These are phyloP conservation scores for Aureobasidium lini DNA, from an alignment of 2,329 filamentous ascomycete species.

Conservation along the genomic window DNA sequence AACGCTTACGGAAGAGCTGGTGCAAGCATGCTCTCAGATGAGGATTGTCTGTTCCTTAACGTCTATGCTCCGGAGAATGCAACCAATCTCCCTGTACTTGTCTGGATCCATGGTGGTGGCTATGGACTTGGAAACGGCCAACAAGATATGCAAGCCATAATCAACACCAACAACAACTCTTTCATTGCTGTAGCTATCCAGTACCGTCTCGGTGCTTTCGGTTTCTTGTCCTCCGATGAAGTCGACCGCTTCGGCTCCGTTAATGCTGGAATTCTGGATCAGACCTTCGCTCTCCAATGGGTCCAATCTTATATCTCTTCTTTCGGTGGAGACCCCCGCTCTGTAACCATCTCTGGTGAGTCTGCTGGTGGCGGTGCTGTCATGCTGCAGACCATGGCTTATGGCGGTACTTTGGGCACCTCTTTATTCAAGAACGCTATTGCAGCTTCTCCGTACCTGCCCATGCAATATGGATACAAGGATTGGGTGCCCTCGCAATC, in stretches of 20 bases:
- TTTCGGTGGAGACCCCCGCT: conserved; percentile 40
- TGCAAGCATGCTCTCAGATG: conserved; percentile 25
- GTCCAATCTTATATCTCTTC: conserved; percentile 39
- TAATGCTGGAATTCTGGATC: conserved; percentile 40
- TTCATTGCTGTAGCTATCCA: conserved; percentile 23
- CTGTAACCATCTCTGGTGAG: conserved; percentile 37
- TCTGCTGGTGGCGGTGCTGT: conserved; percentile 34
- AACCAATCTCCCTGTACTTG: conserved; percentile 35
- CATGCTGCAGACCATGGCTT: conserved; percentile 31
- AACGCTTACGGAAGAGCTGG: neutral
- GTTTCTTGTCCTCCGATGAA: conserved; percentile 35
- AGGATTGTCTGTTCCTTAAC: conserved; percentile 58
- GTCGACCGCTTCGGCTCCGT: conserved; percentile 29
- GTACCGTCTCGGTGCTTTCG: conserved; percentile 36
- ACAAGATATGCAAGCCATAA: conserved; percentile 33
- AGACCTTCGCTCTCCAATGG: conserved; percentile 45
- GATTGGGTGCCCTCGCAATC: conserved; percentile 37
- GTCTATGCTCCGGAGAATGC: conserved; percentile 36
- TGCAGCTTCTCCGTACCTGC: conserved; percentile 44
- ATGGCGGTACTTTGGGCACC: conserved; percentile 19
- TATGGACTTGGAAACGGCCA: conserved; percentile 31
- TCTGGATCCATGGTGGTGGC: conserved; percentile 40
- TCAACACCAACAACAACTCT: conserved; percentile 41
- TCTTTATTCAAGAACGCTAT: conserved; percentile 26
- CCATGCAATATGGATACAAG: conserved; percentile 45